Percentiles rank a stretch among this genome's conserved stretches.
Conservation (phyloP, 2,329 filamentous ascomycete species). For the Cercospora canescens region DNA sequence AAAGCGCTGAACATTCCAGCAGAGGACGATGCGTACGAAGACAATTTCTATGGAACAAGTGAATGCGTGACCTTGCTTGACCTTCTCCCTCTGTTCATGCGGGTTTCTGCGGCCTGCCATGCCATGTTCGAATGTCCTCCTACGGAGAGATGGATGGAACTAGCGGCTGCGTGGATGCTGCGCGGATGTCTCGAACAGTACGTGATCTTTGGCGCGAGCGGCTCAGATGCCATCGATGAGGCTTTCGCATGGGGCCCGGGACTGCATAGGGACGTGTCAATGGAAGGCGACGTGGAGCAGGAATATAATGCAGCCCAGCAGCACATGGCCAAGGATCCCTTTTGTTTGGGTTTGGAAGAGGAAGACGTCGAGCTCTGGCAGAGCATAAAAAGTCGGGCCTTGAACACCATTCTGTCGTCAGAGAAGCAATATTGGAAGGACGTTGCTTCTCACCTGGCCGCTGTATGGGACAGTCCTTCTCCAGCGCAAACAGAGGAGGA, state of each 20-base stretch:
- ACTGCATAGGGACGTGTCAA: constrained; percentile 4
- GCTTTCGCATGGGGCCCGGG: constrained; percentile 50
- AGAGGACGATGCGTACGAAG: constrained; percentile 27
- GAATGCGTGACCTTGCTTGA: constrained; percentile 39
- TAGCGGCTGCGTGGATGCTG: constrained; percentile 51
- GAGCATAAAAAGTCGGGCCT: constrained; percentile 36
- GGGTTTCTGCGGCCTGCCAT: constrained; percentile 45
- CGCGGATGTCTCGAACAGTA: constrained; percentile 54
- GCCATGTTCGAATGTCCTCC: constrained; percentile 37
- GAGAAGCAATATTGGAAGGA: constrained; percentile 9
- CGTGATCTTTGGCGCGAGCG: constrained; percentile 40
- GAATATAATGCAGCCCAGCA: not conserved
- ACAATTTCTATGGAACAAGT: constrained; percentile 39
- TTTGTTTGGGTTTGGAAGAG: constrained; percentile 26
- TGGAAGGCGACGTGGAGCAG: constrained; percentile 23
- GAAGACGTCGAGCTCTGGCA: constrained; percentile 40
- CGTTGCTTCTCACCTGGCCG: constrained; percentile 34
- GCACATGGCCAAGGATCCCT: constrained; percentile 11
- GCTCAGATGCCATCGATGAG: constrained; percentile 41
- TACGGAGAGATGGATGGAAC: constrained; percentile 44
- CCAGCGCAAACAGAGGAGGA: constrained; percentile 41
- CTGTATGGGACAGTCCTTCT: constrained; percentile 32
- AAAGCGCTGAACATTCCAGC: constrained; percentile 23
- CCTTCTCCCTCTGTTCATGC: constrained; percentile 51
- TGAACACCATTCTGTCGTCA: constrained; percentile 30